These are phyloP conservation scores for Boletus tomentosulus DNA, from an alignment of 768 basidiomycete species.

Conservation along the genomic window DNA sequence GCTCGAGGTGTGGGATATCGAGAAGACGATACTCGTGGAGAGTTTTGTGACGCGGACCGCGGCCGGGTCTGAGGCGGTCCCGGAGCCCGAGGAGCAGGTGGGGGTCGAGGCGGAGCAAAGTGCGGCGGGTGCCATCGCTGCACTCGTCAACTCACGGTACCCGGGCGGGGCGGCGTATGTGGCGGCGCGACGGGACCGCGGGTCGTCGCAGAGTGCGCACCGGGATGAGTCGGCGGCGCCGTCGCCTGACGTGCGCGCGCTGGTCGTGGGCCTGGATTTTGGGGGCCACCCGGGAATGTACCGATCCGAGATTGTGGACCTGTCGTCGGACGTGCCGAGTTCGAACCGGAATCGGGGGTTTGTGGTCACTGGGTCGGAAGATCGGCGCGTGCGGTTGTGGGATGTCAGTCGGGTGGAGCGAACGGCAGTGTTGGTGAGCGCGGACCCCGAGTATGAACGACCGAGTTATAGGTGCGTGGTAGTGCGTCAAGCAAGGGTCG, in stretches of 20 bases:
- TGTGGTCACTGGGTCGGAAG: conserved; percentile 86
- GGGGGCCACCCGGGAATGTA: conserved; percentile 60
- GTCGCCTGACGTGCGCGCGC: conserved; percentile 62
- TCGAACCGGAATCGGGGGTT: conserved; percentile 58
- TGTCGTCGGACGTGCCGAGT: conserved; percentile 36
- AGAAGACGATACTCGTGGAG: conserved; percentile 75
- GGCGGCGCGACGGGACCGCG: conserved; percentile 25
- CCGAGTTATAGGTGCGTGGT: conserved; percentile 67
- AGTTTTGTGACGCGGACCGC: conserved; percentile 61
- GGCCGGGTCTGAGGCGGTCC: conserved; percentile 42
- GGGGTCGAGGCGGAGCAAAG: conserved; percentile 56
- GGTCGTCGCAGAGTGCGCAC: conserved; percentile 32
- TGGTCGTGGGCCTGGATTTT: conserved; percentile 73
- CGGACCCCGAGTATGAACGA: conserved; percentile 69
- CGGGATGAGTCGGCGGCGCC: conserved; percentile 41
- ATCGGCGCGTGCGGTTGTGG: conserved; percentile 84
- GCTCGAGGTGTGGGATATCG: conserved; percentile 92
- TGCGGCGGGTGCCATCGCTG: conserved; percentile 73
- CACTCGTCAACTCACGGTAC: conserved; percentile 70
- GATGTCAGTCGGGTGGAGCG: conserved; percentile 71
- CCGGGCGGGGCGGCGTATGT: conserved; percentile 31
- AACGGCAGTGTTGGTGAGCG: conserved; percentile 75
- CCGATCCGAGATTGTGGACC: conserved; percentile 47
- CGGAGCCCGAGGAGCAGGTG: conserved; percentile 49
- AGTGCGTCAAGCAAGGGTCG: neutral